Evolutionary conservation across 2,329 filamentous ascomycete genomes (phyloP).

Genomic region (Fusarium compactum): DNA sequence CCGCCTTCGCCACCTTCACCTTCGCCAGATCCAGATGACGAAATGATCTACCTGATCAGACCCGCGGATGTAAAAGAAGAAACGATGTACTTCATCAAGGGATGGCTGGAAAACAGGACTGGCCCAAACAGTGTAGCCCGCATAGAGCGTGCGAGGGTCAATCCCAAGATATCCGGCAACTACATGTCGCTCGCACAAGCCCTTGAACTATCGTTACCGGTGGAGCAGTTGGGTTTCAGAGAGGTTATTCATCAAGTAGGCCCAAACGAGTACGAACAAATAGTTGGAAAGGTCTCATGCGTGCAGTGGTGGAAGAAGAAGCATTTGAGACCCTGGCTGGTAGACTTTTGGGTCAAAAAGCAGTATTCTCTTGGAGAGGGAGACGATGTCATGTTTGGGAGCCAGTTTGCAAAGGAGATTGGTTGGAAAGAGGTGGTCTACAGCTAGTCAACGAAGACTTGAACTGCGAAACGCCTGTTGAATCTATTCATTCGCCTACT

Average conservation of each 20-base stretch:
- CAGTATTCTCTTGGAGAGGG: rapidly evolving
- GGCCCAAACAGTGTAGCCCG: background rate
- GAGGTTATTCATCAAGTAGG: no score
- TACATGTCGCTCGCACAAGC: background rate
- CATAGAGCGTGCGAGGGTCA: background rate
- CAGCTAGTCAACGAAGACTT: rapidly evolving
- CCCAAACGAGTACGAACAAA: no score
- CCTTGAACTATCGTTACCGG: rapidly evolving
- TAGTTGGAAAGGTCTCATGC: background rate
- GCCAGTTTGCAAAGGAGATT: background rate
- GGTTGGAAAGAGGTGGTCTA: rapidly evolving
- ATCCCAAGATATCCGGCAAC: background rate
- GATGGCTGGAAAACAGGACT: background rate
- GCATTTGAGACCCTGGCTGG: rapidly evolving
- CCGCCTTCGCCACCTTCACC: no score
- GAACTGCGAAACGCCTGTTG: rapidly evolving
- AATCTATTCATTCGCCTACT: background rate
- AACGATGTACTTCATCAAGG: no score
- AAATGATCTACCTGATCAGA: no score
- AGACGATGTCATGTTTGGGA: background rate
- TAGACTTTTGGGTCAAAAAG: slow-evolving; percentile 2
- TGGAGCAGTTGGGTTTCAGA: background rate
- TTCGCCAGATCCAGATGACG: no score
- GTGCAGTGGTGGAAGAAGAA: background rate
- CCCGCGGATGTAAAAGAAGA: no score